phyloP scores from a whole-genome alignment of 768 basidiomycete species.

The Aureoboletus auriporus region DNA sequence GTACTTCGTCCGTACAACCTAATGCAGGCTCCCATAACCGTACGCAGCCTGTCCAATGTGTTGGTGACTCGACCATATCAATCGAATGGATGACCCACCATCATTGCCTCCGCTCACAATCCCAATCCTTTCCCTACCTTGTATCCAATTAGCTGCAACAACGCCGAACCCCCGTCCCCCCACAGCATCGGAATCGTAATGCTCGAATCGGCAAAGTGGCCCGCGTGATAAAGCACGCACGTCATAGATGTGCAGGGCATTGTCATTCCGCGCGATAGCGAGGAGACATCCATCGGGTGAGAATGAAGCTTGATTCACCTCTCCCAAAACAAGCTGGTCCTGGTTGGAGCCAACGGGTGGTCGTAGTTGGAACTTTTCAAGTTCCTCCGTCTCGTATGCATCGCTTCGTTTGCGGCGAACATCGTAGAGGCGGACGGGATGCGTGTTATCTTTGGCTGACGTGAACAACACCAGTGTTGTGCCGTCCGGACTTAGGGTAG shows the following conservation, averaged over 20 bases:
- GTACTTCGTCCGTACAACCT: conserved; percentile 33
- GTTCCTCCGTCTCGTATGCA: conserved; percentile 27
- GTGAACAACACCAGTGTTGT: conserved; percentile 32
- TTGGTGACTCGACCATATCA: not conserved
- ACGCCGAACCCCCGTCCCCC: conserved; percentile 42
- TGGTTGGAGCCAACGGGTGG: not conserved
- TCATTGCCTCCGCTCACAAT: conserved; percentile 62
- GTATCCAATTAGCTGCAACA: conserved; percentile 51
- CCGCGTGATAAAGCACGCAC: conserved; percentile 46
- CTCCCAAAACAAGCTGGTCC: conserved; percentile 23
- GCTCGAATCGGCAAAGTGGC: conserved; percentile 46
- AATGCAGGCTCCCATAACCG: conserved; percentile 59
- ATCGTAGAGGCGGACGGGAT: conserved; percentile 52
- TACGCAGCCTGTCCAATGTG: conserved; percentile 46
- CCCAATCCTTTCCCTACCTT: conserved; percentile 39
- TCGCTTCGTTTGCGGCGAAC: conserved; percentile 31
- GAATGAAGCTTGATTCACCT: conserved; percentile 49
- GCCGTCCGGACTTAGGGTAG: conserved; percentile 45
- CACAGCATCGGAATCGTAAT: conserved; percentile 34
- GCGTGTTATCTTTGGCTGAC: conserved; percentile 14
- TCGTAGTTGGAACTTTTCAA: conserved; percentile 33
- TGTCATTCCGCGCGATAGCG: conserved; percentile 58
- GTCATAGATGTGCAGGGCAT: conserved; percentile 60
- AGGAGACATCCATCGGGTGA: conserved; percentile 62
- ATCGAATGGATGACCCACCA: conserved; percentile 37